phyloP scores from a whole-genome alignment of 768 basidiomycete genomes.

The Strobilomyces echinocephalus region DNA sequence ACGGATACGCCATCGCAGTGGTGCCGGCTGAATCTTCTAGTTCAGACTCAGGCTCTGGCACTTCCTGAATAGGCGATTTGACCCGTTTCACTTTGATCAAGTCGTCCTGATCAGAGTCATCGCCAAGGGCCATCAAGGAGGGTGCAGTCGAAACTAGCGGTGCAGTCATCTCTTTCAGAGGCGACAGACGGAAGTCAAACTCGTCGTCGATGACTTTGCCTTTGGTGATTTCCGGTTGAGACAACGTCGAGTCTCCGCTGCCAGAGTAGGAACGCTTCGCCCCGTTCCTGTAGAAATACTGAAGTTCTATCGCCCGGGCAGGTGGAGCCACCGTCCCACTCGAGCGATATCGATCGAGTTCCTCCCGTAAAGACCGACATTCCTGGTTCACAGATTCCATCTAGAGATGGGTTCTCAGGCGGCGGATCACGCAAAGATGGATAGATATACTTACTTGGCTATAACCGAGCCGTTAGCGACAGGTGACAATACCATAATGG shows the following conservation, averaged over 20 bases:
- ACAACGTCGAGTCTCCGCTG: slow-evolving; percentile 9
- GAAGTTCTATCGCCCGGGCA: slow-evolving; percentile 19
- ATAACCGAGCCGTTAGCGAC: slow-evolving; percentile 20
- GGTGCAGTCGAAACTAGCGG: slow-evolving; percentile 27
- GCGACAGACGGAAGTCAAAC: slow-evolving; percentile 28
- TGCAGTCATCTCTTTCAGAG: slow-evolving; percentile 24
- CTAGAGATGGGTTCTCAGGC: slow-evolving; percentile 11
- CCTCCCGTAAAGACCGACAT: slow-evolving; percentile 27
- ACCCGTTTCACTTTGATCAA: slow-evolving; percentile 16
- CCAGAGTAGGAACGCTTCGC: slow-evolving; percentile 19
- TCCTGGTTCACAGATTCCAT: slow-evolving; percentile 23
- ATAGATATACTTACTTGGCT: slow-evolving; percentile 32
- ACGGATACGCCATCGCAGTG: slow-evolving; percentile 14
- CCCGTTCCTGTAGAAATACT: slow-evolving; percentile 21
- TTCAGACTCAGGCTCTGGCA: slow-evolving; percentile 24
- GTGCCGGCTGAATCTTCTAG: slow-evolving; percentile 15
- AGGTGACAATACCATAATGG: slow-evolving; percentile 5
- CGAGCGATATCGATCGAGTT: slow-evolving; percentile 22
- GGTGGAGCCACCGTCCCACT: slow-evolving; percentile 6
- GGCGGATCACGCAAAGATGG: slow-evolving; percentile 2
- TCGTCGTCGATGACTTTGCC: slow-evolving; percentile 26
- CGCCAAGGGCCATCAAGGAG: slow-evolving; percentile 27
- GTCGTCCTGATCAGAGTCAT: slow-evolving; percentile 29
- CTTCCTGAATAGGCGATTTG: slow-evolving; percentile 22
- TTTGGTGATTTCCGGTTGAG: slow-evolving; percentile 17